phyloP scores from a whole-genome alignment of 2,329 filamentous ascomycete genomes.

The Diaporthe citri region DNA sequence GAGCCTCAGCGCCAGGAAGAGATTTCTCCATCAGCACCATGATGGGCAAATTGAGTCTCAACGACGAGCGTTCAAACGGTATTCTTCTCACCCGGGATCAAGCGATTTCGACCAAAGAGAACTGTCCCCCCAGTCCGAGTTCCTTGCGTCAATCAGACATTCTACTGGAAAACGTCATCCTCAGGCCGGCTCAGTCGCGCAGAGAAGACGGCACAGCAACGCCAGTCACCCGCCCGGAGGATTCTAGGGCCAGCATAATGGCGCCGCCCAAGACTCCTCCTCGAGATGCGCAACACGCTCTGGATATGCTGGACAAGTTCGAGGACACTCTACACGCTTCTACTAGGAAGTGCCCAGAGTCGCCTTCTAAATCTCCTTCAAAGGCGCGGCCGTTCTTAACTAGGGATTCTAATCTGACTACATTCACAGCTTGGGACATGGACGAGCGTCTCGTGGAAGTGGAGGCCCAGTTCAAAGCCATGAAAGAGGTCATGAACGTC shows the following conservation, averaged over 20 bases:
- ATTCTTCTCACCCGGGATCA: slow-evolving; percentile 53
- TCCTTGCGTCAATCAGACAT: slow-evolving; percentile 42
- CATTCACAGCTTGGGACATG: slow-evolving; percentile 81
- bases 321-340: slow-evolving; percentile 46
- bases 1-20: slow-evolving; percentile 42
- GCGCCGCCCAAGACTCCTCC: slow-evolving; percentile 49
- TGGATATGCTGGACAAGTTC: slow-evolving; percentile 44
- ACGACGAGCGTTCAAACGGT: slow-evolving; percentile 46
- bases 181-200: slow-evolving; percentile 46
- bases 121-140: slow-evolving; percentile 42
- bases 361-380: slow-evolving; percentile 55
- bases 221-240: slow-evolving; percentile 20
- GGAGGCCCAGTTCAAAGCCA: slow-evolving; percentile 77
- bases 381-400: slow-evolving; percentile 67
- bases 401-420: slow-evolving; percentile 78
- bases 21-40: slow-evolving; percentile 50
- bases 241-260: slow-evolving; percentile 38
- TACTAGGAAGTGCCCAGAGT: slow-evolving; percentile 49
- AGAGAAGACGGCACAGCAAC: slow-evolving; percentile 43
- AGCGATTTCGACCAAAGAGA: slow-evolving; percentile 57
- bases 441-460: slow-evolving; percentile 81
- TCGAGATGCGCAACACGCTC: slow-evolving; percentile 28
- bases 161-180: slow-evolving; percentile 46
- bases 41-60: slow-evolving; percentile 56
- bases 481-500: slow-evolving; percentile 80